Percentiles rank a stretch among this genome's conserved stretches.
Conservation (phyloP, 805 yeast species). For the Candida dendrica region DNA sequence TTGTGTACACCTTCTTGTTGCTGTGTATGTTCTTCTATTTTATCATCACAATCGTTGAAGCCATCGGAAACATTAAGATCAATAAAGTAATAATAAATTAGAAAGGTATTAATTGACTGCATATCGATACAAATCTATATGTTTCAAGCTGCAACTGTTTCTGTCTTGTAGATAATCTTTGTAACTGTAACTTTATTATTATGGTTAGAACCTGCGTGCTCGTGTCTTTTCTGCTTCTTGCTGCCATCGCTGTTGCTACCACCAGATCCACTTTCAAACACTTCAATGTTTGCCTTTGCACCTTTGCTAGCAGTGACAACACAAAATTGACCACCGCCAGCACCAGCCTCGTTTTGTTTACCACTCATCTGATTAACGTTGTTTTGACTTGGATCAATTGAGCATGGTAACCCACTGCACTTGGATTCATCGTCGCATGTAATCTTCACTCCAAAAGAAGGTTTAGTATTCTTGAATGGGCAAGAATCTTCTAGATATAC, state of each 20-base stretch:
- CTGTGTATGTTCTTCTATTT: too few relatives aligned
- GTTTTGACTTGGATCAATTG: slow-evolving; percentile 62
- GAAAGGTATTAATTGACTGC: too few relatives aligned
- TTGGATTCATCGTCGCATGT: slow-evolving; percentile 62
- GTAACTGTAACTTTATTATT: slow-evolving; percentile 4
- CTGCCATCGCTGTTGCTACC: background rate
- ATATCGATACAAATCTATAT: too few relatives aligned
- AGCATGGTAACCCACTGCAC: slow-evolving; percentile 77
- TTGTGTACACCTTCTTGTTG: too few relatives aligned
- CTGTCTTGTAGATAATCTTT: slow-evolving; percentile 5
- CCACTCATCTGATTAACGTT: slow-evolving; percentile 52
- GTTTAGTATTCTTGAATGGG: slow-evolving; percentile 48
- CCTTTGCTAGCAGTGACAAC: slow-evolving; percentile 67
- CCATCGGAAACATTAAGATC: too few relatives aligned
- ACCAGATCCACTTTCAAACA: slow-evolving; percentile 35
- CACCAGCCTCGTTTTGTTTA: slow-evolving; percentile 35
- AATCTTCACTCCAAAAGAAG: slow-evolving; percentile 65
- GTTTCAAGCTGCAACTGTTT: background rate
- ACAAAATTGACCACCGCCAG: slow-evolving; percentile 75
- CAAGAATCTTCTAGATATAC: slow-evolving; percentile 55
- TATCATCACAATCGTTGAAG: too few relatives aligned
- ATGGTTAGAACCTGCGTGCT: slow-evolving; percentile 5
- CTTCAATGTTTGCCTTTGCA: slow-evolving; percentile 64
- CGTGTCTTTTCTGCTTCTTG: slow-evolving; percentile 6
- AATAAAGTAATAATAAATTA: too few relatives aligned